These are phyloP conservation scores for Phytophthora rubi DNA, from an alignment of 352 stramenopile species.

Conservation along the genomic window DNA sequence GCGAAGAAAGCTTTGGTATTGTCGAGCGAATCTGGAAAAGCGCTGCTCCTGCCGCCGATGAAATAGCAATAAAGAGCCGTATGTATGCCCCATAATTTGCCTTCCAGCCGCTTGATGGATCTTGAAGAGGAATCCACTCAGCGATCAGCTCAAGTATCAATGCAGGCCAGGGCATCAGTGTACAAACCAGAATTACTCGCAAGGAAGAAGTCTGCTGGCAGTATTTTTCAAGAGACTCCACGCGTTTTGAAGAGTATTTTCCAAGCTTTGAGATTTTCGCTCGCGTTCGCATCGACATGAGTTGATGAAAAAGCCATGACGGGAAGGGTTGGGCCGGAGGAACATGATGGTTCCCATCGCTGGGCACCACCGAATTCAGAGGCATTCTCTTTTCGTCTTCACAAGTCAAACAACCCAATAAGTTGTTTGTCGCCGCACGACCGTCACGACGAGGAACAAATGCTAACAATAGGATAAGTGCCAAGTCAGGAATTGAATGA, in stretches of 20 bases:
- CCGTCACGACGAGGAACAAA: background rate
- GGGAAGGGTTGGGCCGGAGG: background rate
- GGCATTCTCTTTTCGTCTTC: background rate
- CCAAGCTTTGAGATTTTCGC: slow-evolving; percentile 21
- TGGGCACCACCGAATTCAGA: slow-evolving; percentile 7
- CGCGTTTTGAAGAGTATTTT: slow-evolving; percentile 12
- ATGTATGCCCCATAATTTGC: slow-evolving; percentile 13
- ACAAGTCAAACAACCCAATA: too few relatives aligned
- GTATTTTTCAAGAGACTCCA: slow-evolving; percentile 15
- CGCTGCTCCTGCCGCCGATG: background rate
- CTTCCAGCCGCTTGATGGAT: slow-evolving; percentile 16
- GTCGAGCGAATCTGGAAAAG: slow-evolving; percentile 19
- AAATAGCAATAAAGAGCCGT: slow-evolving; percentile 11
- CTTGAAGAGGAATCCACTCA: slow-evolving; percentile 26
- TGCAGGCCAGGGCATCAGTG: slow-evolving; percentile 16
- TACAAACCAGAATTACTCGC: slow-evolving; percentile 13
- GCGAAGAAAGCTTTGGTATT: background rate
- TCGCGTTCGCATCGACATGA: background rate
- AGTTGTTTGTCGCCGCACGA: background rate
- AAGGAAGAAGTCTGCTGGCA: slow-evolving; percentile 3
- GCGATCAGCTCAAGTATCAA: slow-evolving; percentile 14
- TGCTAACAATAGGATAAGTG: background rate
- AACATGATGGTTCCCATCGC: background rate
- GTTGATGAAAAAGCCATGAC: background rate
- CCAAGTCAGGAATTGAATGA: background rate